Conservation (phyloP, 441 rosid genomes). For the Erysimum cheiri region DNA sequence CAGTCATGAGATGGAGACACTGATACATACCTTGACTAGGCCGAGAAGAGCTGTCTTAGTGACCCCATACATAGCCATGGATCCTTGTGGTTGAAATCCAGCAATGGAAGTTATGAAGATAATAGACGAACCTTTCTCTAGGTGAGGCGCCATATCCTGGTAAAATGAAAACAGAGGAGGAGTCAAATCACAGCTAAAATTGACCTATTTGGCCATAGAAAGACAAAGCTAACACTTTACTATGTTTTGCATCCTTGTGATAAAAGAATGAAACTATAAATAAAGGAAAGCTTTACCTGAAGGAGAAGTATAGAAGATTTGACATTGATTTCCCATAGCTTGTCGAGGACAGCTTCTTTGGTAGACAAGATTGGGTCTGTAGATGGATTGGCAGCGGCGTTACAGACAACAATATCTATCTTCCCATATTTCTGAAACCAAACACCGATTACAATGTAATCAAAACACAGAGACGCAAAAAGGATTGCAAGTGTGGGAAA, state of each 20-base stretch:
- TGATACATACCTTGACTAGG: conserved; percentile 71
- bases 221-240: not conserved
- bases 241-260: not conserved
- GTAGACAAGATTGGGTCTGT: conserved; percentile 58
- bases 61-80: conserved; percentile 92
- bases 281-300: conserved; percentile 47
- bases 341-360: conserved; percentile 67
- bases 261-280: not conserved
- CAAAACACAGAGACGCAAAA: not conserved
- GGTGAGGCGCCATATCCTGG: conserved; percentile 82
- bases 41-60: conserved; percentile 96
- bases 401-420: conserved; percentile 71
- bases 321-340: conserved; percentile 85
- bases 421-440: conserved; percentile 70
- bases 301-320: conserved; percentile 70
- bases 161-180: not conserved
- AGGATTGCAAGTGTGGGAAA: not conserved
- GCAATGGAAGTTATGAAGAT: conserved; percentile 76
- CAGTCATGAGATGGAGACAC: conserved; percentile 19
- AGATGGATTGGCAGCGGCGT: conserved; percentile 83
- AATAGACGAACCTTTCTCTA: conserved; percentile 80
- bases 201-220: not conserved
- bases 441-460: not conserved
- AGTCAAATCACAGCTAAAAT: not conserved
- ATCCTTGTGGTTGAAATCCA: conserved; percentile 64